A percentile compares a stretch with the other conserved stretches of the same genome.
Conservation (phyloP, 441 rosid species). For the Populus hybrid region DNA sequence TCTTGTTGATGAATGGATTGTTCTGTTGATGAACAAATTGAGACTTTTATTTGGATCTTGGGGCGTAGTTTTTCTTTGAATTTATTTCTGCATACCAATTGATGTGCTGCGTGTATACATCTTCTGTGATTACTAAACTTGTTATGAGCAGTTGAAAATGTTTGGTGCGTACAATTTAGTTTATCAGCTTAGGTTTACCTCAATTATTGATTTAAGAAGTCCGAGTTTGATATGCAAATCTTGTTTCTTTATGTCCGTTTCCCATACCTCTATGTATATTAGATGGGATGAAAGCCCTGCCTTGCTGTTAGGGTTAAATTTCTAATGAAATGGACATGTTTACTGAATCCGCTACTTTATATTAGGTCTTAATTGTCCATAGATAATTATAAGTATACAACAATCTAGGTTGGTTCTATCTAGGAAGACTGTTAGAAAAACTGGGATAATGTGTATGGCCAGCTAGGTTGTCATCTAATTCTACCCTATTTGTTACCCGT, state of each 20-base stretch:
- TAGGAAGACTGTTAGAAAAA: neutral
- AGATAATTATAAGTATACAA: neutral
- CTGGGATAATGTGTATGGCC: neutral
- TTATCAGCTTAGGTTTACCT: neutral
- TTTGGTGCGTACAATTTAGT: neutral
- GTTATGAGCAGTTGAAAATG: neutral
- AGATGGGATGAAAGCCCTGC: neutral
- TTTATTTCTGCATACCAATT: neutral
- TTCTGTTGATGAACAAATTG: neutral
- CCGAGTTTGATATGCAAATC: neutral
- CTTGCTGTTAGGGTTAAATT: neutral
- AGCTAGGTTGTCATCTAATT: neutral
- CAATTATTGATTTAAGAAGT: neutral
- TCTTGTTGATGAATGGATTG: neutral
- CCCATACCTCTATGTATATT: neutral
- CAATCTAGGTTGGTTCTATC: neutral
- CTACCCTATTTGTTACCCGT: neutral
- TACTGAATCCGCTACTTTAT: neutral
- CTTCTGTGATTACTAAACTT: neutral
- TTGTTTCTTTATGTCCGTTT: neutral
- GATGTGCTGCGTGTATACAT: neutral
- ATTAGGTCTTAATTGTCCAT: neutral
- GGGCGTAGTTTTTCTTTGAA: neutral
- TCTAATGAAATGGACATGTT: neutral
- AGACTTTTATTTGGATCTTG: neutral